Evolutionary conservation across 73 alveolate genomes (phyloP).

Genomic region (Blepharisma japonicum): DNA sequence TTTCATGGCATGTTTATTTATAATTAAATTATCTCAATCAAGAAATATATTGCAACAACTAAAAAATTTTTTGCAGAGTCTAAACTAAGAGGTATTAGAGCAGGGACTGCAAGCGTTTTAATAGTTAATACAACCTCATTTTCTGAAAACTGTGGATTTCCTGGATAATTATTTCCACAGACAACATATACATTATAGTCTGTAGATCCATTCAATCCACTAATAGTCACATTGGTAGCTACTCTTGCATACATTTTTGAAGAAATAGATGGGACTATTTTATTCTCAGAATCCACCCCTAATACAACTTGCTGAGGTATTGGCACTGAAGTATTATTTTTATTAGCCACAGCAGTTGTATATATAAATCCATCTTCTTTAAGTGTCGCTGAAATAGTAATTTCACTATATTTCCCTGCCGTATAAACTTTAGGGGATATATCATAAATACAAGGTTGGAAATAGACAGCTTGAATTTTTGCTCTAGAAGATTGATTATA

Average conservation of each 20-base stretch:
- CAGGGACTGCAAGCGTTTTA: neutral
- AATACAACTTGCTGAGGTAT: slow-evolving; percentile 32
- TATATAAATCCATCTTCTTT: slow-evolving; percentile 32
- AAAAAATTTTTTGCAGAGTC: neutral
- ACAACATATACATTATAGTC: slow-evolving; percentile 37
- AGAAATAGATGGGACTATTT: slow-evolving; percentile 26
- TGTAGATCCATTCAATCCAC: slow-evolving; percentile 20
- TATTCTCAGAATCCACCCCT: slow-evolving; percentile 40
- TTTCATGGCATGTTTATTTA: no score
- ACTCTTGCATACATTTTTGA: neutral
- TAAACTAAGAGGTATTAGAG: neutral
- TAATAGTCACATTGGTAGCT: slow-evolving; percentile 22
- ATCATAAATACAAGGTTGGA: slow-evolving; percentile 29
- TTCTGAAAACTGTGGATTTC: slow-evolving; percentile 9
- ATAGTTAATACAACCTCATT: neutral
- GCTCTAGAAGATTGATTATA: slow-evolving; percentile 26
- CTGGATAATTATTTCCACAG: slow-evolving; percentile 22
- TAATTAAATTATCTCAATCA: no score
- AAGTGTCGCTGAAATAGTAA: slow-evolving; percentile 32
- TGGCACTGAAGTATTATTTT: slow-evolving; percentile 34
- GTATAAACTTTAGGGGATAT: slow-evolving; percentile 23
- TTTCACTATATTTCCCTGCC: slow-evolving; percentile 29
- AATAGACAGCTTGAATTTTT: slow-evolving; percentile 18
- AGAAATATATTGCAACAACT: no score
- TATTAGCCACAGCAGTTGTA: slow-evolving; percentile 35